phyloP scores from a whole-genome alignment of 495 filamentous ascomycete genomes.

The Neurospora tetraspora region DNA sequence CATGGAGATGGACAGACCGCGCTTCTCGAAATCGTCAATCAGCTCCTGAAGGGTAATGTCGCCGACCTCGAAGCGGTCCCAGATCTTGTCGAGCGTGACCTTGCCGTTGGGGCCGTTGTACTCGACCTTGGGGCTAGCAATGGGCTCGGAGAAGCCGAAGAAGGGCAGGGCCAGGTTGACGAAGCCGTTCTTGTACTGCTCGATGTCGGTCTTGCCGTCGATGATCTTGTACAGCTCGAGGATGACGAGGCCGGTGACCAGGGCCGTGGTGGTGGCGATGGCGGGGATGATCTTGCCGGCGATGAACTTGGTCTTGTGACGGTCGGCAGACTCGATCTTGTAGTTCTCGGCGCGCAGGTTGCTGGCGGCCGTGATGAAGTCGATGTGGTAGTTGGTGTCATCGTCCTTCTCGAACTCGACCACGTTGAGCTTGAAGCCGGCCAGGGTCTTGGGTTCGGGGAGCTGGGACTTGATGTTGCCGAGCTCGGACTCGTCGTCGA shows the following conservation, averaged over 20 bases:
- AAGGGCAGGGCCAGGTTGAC: conserved; percentile 94
- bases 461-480: conserved; percentile 55
- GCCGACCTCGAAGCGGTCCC: conserved; percentile 92
- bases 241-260: conserved; percentile 88
- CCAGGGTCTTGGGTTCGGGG: conserved; percentile 67
- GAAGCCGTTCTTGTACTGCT: conserved; percentile 99
- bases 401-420: conserved; percentile 99
- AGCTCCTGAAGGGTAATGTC: conserved; percentile 80
- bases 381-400: conserved; percentile 95
- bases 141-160: conserved; percentile 96
- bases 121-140: conserved; percentile 81
- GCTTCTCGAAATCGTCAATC: conserved; percentile 64
- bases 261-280: conserved; percentile 92
- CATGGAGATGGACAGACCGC: conserved; percentile 81
- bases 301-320: conserved; percentile 98
- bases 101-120: conserved; percentile 68
- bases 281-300: conserved; percentile 99
- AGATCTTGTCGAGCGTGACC: conserved; percentile 85
- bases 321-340: conserved; percentile 81
- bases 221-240: conserved; percentile 95
- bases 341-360: conserved; percentile 98
- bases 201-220: conserved; percentile 87
- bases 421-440: conserved; percentile 76
- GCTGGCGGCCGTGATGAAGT: conserved; percentile 96
- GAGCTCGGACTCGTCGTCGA: conserved; percentile 65